Evolutionary conservation across 805 yeast species (phyloP).

Genomic region (Pichia nakasei): DNA sequence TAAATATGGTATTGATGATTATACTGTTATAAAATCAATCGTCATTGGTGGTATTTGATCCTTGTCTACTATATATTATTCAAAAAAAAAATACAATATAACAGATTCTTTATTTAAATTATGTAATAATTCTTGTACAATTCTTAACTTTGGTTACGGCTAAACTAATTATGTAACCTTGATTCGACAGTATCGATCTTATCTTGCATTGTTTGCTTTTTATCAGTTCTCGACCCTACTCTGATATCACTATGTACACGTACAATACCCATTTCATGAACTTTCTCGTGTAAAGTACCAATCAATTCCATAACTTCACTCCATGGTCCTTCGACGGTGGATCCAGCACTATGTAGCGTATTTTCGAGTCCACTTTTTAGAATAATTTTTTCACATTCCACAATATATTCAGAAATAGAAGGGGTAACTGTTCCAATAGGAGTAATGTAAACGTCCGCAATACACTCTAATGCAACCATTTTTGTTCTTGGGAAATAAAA

Average conservation of each 20-base stretch:
- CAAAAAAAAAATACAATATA: too few relatives aligned
- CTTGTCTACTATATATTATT: neutral
- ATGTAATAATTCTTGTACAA: too few relatives aligned
- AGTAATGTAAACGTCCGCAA: conserved; percentile 79
- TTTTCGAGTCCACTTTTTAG: conserved; percentile 54
- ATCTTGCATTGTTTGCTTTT: conserved; percentile 61
- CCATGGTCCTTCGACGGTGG: conserved; percentile 88
- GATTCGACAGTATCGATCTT: conserved; percentile 57
- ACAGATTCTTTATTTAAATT: too few relatives aligned
- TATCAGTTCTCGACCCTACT: conserved; percentile 78
- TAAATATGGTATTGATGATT: conserved; percentile 67
- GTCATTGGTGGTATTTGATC: conserved; percentile 36
- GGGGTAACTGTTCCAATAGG: conserved; percentile 79
- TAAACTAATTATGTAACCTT: conserved; percentile 29
- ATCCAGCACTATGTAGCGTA: conserved; percentile 84
- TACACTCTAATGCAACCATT: conserved; percentile 45
- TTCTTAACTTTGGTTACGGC: neutral
- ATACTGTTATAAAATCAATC: conserved; percentile 54
- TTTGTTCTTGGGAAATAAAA: neutral
- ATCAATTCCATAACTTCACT: conserved; percentile 71
- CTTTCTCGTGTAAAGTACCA: conserved; percentile 65
- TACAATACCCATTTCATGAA: conserved; percentile 64
- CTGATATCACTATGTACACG: conserved; percentile 82
- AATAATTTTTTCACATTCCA: conserved; percentile 58
- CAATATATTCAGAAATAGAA: conserved; percentile 75